Evolutionary conservation across 441 rosid genomes (phyloP), one percentile per base, ranked within the genome.

Genomic region (Populus hybrid): DNA sequence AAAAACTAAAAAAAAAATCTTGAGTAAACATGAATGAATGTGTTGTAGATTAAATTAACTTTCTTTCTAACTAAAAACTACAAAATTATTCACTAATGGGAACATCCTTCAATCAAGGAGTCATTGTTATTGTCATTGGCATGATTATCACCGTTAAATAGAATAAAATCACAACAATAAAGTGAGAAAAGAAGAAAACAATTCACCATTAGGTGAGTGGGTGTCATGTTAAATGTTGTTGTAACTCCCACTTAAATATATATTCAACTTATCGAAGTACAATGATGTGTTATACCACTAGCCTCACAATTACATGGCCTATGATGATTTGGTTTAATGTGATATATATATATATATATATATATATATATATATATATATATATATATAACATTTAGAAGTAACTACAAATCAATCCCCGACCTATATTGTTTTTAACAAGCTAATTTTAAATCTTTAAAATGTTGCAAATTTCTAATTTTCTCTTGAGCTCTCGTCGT

Each of bases 201-300:
- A 14, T 8, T 46, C 71, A 59, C 73, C 50, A 73, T 46, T 23
- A 70, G 77, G 75, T 10, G 10, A 69, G 83, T 83, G 85, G 83
- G 78, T 63, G 75, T 80, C 74, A 71, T 40, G 16, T 26, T 21
- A 12, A 32, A 32, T 32, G 34, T 32, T 32, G 34, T 32, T 32
- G 34, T 5, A 32, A 32, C 34, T 32, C 6, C 6, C 63, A 28
- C 42, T 81, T 84, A 81, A 79, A 67, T 61, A 42, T 23, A 78
- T 72, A 80, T 83, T 80, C 68, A 80, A 65, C 54, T 65, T 20
- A 66, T 75, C 74, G 16, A 1, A 32, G 26, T 16, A 72, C 32
- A 59, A 76, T 77, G 88, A 82, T 59, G 83, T 76, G 81, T 85
- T 85, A 69, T 42, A 61, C 32, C 86, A 84, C 80, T 77, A 77